phyloP scores from a whole-genome alignment of 306 rosid species.

The Oemleria cerasiformis region DNA sequence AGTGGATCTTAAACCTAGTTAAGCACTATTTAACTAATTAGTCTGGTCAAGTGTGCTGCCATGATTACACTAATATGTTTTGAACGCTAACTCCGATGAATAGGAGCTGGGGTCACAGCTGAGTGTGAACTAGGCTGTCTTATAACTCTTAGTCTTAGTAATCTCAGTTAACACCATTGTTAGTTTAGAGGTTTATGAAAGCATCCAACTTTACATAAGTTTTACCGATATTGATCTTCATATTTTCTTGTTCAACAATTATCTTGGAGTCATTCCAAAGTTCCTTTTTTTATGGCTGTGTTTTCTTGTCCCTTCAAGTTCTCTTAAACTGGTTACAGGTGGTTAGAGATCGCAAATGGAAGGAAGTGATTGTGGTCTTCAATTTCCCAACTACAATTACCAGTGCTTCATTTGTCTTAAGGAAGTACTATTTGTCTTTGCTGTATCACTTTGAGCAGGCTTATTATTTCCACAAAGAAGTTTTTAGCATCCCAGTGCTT shows the following conservation, averaged over 20 bases:
- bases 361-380: conserved; percentile 58
- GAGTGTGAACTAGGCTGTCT: background rate
- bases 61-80: conserved; percentile 12
- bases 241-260: background rate
- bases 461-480: conserved; percentile 63
- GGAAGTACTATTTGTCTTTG: conserved; percentile 67
- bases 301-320: conserved; percentile 1
- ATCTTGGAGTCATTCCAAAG: background rate
- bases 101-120: background rate
- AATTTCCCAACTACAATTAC: conserved; percentile 64
- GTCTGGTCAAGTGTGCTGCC: background rate
- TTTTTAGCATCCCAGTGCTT: conserved; percentile 26
- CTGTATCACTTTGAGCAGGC: conserved; percentile 88
- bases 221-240: background rate
- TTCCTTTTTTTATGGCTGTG: background rate
- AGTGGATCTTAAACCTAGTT: conserved; percentile 1
- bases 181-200: background rate
- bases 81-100: background rate
- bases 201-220: background rate
- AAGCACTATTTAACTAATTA: background rate
- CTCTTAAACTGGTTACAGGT: conserved; percentile 47
- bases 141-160: background rate
- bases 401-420: conserved; percentile 67
- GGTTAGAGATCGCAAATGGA: conserved; percentile 74
- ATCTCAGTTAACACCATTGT: background rate